Conservation (phyloP, 2,329 filamentous ascomycete species). For the Aspergillus brasiliensis region DNA sequence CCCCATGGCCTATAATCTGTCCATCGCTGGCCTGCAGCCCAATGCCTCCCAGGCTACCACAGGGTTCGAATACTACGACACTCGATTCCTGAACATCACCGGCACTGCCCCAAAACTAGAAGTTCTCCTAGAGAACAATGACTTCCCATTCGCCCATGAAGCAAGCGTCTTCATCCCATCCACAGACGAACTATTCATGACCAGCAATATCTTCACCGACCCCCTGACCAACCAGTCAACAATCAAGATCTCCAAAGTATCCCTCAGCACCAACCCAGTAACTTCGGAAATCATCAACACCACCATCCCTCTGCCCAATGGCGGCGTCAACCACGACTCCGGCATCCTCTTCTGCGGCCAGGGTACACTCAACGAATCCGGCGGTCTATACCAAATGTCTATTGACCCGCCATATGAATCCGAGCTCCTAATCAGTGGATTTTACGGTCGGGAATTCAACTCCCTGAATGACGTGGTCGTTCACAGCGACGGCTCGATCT, state of each 20-base stretch:
- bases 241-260: constrained; percentile 24
- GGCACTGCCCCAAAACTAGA: constrained; percentile 41
- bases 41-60: constrained; percentile 4
- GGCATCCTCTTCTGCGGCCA: constrained; percentile 49
- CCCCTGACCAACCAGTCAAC: constrained; percentile 20
- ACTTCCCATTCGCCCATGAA: constrained; percentile 55
- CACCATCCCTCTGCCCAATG: constrained; percentile 51
- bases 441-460: constrained; percentile 31
- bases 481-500: constrained; percentile 37
- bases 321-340: constrained; percentile 43
- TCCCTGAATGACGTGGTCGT: constrained; percentile 44
- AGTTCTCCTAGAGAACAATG: constrained; percentile 41
- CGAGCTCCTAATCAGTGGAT: constrained; percentile 27
- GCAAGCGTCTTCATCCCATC: constrained; percentile 44
- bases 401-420: constrained; percentile 7
- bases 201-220: constrained; percentile 35
- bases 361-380: constrained; percentile 29
- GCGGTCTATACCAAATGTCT: constrained; percentile 29
- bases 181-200: constrained; percentile 41
- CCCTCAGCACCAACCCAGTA: constrained; percentile 12
- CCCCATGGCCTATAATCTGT: neutral
- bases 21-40: neutral
- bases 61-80: constrained; percentile 18
- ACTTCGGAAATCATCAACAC: constrained; percentile 40
- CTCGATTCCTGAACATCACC: constrained; percentile 34